Evolutionary conservation across 768 basidiomycete genomes (phyloP).

Genomic region (Tulasnella sp.): DNA sequence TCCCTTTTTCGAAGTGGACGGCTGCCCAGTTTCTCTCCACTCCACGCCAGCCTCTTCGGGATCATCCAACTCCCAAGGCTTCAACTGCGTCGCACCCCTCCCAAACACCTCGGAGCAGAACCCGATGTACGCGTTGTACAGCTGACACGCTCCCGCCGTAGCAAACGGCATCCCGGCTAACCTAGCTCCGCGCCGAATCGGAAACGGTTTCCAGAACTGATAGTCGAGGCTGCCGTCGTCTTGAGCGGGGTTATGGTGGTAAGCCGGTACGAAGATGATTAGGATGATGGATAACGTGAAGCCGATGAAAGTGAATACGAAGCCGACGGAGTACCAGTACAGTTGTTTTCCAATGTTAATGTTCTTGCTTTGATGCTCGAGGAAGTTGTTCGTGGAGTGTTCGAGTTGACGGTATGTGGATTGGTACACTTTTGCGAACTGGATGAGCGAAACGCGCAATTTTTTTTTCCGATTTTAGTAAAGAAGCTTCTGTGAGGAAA

Average conservation of each 20-base stretch:
- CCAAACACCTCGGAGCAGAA: slow-evolving; percentile 35
- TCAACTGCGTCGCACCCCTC: slow-evolving; percentile 34
- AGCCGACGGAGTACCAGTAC: slow-evolving; percentile 31
- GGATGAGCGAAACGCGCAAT: slow-evolving; percentile 22
- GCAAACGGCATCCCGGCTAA: slow-evolving; percentile 31
- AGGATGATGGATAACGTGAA: slow-evolving; percentile 29
- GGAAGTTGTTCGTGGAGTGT: slow-evolving; percentile 30
- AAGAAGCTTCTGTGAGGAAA: neutral
- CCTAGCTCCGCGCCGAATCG: slow-evolving; percentile 31
- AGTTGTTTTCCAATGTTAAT: slow-evolving; percentile 35
- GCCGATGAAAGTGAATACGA: slow-evolving; percentile 27
- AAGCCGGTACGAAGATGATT: slow-evolving; percentile 28
- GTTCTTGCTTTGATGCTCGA: slow-evolving; percentile 31
- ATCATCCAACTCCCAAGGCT: slow-evolving; percentile 35
- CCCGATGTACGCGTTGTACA: slow-evolving; percentile 30
- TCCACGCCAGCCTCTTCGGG: slow-evolving; percentile 15
- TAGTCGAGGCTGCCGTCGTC: slow-evolving; percentile 22
- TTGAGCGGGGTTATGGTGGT: neutral
- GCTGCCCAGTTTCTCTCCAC: slow-evolving; percentile 25
- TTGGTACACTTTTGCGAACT: slow-evolving; percentile 28
- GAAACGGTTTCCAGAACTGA: neutral
- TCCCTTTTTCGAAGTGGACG: slow-evolving; percentile 25
- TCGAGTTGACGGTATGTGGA: slow-evolving; percentile 32
- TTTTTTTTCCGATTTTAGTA: too few relatives aligned
- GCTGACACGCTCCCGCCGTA: slow-evolving; percentile 30